Base-by-base conservation (phyloP, 257 asterid genomes). In the Jaltomata sinuosa region DNA sequence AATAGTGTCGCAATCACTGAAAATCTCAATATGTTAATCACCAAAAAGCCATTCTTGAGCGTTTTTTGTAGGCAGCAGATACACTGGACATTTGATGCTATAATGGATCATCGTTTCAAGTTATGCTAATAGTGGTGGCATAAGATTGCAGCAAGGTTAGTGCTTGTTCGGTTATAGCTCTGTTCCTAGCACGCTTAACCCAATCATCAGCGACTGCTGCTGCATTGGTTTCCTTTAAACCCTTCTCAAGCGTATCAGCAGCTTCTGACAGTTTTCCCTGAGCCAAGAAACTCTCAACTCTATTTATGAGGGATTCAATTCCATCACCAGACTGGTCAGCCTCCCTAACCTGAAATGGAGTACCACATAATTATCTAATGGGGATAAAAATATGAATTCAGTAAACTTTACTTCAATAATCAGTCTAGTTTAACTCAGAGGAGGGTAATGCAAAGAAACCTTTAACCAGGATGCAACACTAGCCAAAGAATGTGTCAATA, bases 141-240 rank as follows among this genome's bases (percentile, higher is more conserved):
- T 92, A 94, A 36, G 98, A 90, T 69, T 93, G 98, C 85, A 96
- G 85, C 67, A 94, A 87, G 11, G 92, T 90, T 88, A 92, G 88
- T 57, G 99, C 98, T 88, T 96, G 99, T 87, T 93, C 97, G 0
- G 98, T 85, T 83, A 92, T 86, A 47, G 99, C 98, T 83, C 97
- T 87, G 88, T 92, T 88, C 86, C 98, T 92, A 4, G 97, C 98
- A 82, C 77, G 92, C 61, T 47, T 90, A 18, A 94, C 93, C 98
- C 98, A 96, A 77, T 92, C 93, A 5, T 84, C 87, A 27, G 90
- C 94, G 16, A 93, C 91, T 88, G 91, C 97, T 81, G 93, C 94
- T n/a, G 97, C 97, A 49, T 92, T 91, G 87, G 94, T 94, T 87
- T 92, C 97, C 91, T 89, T 85, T 22, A 94, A 93, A 79, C 97